A percentile compares a stretch with the other conserved stretches of the same genome.
Evolutionary conservation across 352 stramenopile species (phyloP).

Genomic region (Pseudoperonospora humuli): DNA sequence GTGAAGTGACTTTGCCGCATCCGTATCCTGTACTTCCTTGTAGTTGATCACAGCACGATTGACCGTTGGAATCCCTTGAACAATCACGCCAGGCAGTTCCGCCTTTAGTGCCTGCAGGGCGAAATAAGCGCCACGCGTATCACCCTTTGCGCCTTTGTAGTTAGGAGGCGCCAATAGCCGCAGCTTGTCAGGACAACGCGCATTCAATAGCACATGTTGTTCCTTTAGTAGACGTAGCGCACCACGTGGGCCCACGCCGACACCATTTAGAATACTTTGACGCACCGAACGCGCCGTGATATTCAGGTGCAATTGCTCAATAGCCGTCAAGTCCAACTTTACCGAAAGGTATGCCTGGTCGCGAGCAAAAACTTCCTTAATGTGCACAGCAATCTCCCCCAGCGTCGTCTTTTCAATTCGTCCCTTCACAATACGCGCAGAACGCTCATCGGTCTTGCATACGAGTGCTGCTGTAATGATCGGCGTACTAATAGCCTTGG

Average conservation of each 20-base stretch:
- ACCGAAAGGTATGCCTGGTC: slow-evolving; percentile 95
- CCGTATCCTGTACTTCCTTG: slow-evolving; percentile 78
- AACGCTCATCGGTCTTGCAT: slow-evolving; percentile 94
- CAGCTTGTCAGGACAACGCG: slow-evolving; percentile 76
- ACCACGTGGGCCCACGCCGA: slow-evolving; percentile 55
- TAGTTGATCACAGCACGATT: slow-evolving; percentile 99
- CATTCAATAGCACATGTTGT: slow-evolving; percentile 79
- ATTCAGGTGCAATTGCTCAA: slow-evolving; percentile 95
- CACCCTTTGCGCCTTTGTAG: slow-evolving; percentile 79
- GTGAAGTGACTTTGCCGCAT: slow-evolving; percentile 83
- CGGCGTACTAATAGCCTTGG: slow-evolving; percentile 97
- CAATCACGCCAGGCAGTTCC: slow-evolving; percentile 93
- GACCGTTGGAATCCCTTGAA: slow-evolving; percentile 96
- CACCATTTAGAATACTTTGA: slow-evolving; percentile 87
- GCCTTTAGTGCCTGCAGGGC: slow-evolving; percentile 94
- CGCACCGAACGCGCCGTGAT: slow-evolving; percentile 89
- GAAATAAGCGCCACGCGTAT: slow-evolving; percentile 86
- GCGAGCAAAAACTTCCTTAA: slow-evolving; percentile 96
- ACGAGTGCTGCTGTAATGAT: slow-evolving; percentile 98
- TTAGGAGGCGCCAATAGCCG: slow-evolving; percentile 73
- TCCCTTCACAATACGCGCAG: slow-evolving; percentile 97
- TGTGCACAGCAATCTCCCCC: slow-evolving; percentile 92
- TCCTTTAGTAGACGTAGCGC: slow-evolving; percentile 75
- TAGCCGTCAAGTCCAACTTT: slow-evolving; percentile 94
- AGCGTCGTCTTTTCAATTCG: slow-evolving; percentile 99